phyloP scores from a whole-genome alignment of 306 rosid genomes.

The Dryas drummondii region DNA sequence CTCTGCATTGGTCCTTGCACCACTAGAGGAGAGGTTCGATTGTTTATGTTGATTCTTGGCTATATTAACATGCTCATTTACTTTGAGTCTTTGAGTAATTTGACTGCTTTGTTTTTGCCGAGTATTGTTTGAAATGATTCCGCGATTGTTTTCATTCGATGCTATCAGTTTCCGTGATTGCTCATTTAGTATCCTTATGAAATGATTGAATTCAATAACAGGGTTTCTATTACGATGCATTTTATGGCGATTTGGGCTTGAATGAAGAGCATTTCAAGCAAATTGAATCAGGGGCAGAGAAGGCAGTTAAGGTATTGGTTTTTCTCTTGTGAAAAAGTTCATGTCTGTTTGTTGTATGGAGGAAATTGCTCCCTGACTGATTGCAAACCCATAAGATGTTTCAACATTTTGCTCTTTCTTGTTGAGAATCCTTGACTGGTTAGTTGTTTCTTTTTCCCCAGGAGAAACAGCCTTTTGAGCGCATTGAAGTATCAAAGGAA shows the following conservation, averaged over 20 bases:
- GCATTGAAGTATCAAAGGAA: constrained; percentile 85
- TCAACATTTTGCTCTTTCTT: neutral
- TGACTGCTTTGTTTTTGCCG: neutral
- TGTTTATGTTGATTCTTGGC: neutral
- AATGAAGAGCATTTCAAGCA: constrained; percentile 88
- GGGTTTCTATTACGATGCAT: constrained; percentile 96
- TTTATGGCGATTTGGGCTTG: constrained; percentile 84
- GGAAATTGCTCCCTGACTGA: neutral
- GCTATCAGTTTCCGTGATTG: neutral
- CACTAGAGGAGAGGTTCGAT: constrained; percentile 86
- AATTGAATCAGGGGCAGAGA: constrained; percentile 61
- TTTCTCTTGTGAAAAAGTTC: constrained; percentile 7
- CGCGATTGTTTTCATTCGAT: neutral
- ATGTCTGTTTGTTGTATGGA: neutral
- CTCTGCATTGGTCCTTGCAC: constrained; percentile 98
- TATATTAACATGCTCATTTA: neutral
- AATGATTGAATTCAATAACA: constrained; percentile 33
- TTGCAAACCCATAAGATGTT: neutral
- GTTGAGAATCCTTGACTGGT: neutral
- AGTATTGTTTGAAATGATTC: neutral
- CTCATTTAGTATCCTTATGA: neutral
- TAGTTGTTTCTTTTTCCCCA: constrained; percentile 31
- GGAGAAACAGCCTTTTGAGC: constrained; percentile 92
- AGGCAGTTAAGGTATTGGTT: constrained; percentile 69
- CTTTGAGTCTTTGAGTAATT: neutral